A percentile compares a stretch with the other conserved stretches of the same genome.
Evolutionary conservation across 2,329 filamentous ascomycete genomes (phyloP).

Genomic region (Pestalotiopsis sp.): DNA sequence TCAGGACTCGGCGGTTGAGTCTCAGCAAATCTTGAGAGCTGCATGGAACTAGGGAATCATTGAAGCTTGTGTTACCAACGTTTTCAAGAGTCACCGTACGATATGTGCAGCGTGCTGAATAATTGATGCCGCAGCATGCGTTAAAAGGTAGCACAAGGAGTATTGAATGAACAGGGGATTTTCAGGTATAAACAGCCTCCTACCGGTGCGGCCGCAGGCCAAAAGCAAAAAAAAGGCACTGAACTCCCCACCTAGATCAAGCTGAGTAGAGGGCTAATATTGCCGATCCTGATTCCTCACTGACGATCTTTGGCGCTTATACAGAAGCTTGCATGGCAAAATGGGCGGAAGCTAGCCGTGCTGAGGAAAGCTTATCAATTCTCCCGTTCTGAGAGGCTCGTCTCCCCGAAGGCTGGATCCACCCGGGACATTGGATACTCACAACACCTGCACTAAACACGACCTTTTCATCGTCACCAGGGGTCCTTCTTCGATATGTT

Average conservation of each 20-base stretch:
- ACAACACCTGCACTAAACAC: neutral
- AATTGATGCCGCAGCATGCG: neutral
- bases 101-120: neutral
- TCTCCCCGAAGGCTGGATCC: neutral
- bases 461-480: neutral
- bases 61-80: neutral
- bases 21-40: neutral
- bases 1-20: neutral
- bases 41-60: neutral
- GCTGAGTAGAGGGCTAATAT: neutral
- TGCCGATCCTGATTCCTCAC: conserved; percentile 9
- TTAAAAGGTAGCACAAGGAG: neutral
- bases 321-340: neutral
- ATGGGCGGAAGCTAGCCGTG: neutral
- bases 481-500: neutral
- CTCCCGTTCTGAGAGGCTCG: neutral
- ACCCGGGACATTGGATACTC: neutral
- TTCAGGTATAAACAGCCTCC: neutral
- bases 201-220: conserved; percentile 6
- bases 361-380: conserved; percentile 5
- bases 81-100: neutral
- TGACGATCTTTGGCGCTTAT: neutral
- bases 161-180: neutral
- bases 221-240: neutral
- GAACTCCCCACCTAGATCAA: neutral